These are phyloP conservation scores for Metschnikowia proteae DNA, from an alignment of 805 yeast genomes.

Conservation along the genomic window DNA sequence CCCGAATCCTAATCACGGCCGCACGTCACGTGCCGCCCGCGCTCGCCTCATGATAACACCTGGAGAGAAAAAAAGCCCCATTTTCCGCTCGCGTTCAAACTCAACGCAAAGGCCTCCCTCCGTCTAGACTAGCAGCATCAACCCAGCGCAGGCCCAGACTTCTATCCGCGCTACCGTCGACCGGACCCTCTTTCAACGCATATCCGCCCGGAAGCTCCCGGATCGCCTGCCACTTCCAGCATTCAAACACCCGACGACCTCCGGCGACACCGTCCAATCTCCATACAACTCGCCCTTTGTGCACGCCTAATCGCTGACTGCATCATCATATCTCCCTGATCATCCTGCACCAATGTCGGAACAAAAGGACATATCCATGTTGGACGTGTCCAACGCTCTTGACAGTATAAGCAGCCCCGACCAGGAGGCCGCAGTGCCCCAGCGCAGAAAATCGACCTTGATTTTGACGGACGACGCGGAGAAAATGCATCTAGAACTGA, in stretches of 20 bases:
- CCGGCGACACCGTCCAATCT: neutral
- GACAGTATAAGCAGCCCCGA: conserved; percentile 15
- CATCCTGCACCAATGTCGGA: conserved; percentile 14
- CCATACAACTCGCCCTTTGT: neutral
- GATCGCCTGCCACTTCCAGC: neutral
- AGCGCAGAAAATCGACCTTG: conserved; percentile 64
- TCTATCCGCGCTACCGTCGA: neutral
- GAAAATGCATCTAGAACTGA: conserved; percentile 41
- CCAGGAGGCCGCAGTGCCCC: conserved; percentile 20
- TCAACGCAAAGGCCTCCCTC: neutral
- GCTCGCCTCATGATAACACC: conserved; percentile 6
- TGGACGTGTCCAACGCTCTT: conserved; percentile 37
- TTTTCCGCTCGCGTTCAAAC: conserved; percentile 1
- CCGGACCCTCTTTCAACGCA: neutral
- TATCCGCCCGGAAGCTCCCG: neutral
- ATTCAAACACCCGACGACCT: neutral
- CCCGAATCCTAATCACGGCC: neutral
- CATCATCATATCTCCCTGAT: neutral
- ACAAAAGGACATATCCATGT: conserved; percentile 40
- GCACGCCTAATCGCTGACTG: neutral
- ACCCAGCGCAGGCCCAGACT: neutral
- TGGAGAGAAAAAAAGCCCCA: conserved; percentile 4
- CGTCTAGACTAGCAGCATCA: neutral
- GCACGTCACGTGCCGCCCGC: conserved; percentile 3
- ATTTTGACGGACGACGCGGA: conserved; percentile 63